A percentile compares a stretch with the other conserved stretches of the same genome.
Conservation (phyloP, 768 basidiomycete genomes). For the Clathrus columnatus region DNA sequence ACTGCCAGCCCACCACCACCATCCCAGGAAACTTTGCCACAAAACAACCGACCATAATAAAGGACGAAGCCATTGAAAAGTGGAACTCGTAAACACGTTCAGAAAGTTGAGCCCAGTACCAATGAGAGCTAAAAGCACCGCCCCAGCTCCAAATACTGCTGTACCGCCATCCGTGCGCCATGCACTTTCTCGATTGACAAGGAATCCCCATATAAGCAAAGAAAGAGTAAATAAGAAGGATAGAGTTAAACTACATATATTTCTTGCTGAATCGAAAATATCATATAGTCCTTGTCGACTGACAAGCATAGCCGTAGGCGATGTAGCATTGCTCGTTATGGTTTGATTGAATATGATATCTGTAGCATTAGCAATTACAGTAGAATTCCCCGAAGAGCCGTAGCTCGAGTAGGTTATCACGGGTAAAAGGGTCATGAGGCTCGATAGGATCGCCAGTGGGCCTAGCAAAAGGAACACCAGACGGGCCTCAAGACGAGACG, state of each 20-base stretch:
- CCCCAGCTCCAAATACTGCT: constrained; percentile 82
- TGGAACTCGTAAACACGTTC: constrained; percentile 74
- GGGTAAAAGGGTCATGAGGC: constrained; percentile 76
- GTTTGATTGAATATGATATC: neutral
- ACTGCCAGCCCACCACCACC: constrained; percentile 98
- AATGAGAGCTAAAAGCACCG: constrained; percentile 71
- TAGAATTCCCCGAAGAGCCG: constrained; percentile 12
- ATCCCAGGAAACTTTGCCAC: constrained; percentile 95
- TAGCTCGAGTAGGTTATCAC: constrained; percentile 33
- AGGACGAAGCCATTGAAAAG: constrained; percentile 86
- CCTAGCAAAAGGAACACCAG: constrained; percentile 82
- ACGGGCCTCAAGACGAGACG: constrained; percentile 78
- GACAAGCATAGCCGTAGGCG: neutral
- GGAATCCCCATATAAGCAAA: constrained; percentile 87
- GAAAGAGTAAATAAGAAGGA: constrained; percentile 87
- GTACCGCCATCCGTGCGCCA: constrained; percentile 98
- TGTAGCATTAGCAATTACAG: neutral
- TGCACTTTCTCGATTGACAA: constrained; percentile 82
- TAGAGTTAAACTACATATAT: constrained; percentile 95
- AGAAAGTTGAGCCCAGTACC: constrained; percentile 83
- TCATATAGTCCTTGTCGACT: constrained; percentile 30
- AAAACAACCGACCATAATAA: constrained; percentile 87
- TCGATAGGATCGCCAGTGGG: constrained; percentile 78
- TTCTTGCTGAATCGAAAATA: constrained; percentile 69
- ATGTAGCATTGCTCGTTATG: neutral